phyloP scores from a whole-genome alignment of 176 grass and related monocot genomes.

The Ensete ventricosum region DNA sequence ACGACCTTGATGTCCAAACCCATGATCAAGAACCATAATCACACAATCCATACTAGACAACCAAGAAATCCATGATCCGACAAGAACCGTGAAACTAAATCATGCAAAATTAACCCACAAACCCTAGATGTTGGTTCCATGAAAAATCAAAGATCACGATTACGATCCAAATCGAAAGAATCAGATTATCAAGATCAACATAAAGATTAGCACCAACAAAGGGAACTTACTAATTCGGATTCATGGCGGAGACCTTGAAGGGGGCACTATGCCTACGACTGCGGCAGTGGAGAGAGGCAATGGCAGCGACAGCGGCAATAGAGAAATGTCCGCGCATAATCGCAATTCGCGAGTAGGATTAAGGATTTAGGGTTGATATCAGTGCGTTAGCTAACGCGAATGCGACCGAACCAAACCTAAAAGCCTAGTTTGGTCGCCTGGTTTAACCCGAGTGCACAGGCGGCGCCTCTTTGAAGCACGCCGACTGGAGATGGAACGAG shows the following conservation, averaged over 20 bases:
- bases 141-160: neutral
- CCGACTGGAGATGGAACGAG: no score
- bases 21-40: neutral
- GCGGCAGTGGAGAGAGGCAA: neutral
- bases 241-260: conserved; percentile 1
- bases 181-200: neutral
- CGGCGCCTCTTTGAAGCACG: no score
- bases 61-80: neutral
- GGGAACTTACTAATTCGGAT: conserved; percentile 18
- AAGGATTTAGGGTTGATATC: no score
- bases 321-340: no score
- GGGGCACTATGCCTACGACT: neutral
- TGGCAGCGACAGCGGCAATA: no score
- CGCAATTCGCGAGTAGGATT: no score
- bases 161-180: neutral
- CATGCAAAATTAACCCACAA: neutral
- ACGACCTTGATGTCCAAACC: neutral
- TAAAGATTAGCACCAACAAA: neutral
- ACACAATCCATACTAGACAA: neutral
- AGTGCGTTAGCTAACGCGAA: no score
- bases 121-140: neutral
- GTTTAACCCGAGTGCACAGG: no score
- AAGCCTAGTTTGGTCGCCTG: no score
- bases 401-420: no score
- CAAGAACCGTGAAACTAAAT: neutral